phyloP scores from a whole-genome alignment of 768 basidiomycete genomes.

The Termitomyces eurrhizus region DNA sequence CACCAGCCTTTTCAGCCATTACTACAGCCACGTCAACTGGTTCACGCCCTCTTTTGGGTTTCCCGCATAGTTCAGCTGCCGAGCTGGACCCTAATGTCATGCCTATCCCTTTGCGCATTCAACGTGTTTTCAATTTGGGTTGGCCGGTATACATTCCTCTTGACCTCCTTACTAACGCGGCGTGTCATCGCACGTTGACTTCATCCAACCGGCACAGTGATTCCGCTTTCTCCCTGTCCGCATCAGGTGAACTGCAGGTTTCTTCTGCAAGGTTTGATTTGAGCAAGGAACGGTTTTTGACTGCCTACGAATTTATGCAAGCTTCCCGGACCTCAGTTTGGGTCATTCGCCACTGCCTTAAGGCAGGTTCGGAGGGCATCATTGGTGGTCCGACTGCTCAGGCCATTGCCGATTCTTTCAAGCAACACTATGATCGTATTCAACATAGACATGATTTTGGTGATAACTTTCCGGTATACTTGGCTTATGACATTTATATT shows the following conservation, averaged over 20 bases:
- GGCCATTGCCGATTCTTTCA: no score
- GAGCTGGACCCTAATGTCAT: background rate
- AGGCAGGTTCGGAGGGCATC: no score
- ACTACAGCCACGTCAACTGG: no score
- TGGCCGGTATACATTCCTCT: background rate
- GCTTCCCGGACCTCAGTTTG: background rate
- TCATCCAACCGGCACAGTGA: background rate
- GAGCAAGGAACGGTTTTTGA: background rate
- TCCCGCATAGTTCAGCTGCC: no score
- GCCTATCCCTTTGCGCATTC: background rate
- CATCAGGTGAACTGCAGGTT: background rate
- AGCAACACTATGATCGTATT: fast-evolving
- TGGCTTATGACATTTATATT: background rate
- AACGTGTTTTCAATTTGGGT: background rate
- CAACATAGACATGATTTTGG: no score
- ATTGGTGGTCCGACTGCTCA: no score
- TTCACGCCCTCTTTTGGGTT: no score
- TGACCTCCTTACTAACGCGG: background rate
- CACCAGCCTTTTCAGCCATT: no score
- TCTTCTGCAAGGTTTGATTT: background rate
- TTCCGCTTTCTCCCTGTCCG: background rate
- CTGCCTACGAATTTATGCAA: background rate
- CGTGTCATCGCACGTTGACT: background rate
- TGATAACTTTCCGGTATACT: no score
- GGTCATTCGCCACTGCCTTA: background rate